Evolutionary conservation across 2,329 filamentous ascomycete genomes (phyloP).

Genomic region (Ceratocystiopsis brevicomis): DNA sequence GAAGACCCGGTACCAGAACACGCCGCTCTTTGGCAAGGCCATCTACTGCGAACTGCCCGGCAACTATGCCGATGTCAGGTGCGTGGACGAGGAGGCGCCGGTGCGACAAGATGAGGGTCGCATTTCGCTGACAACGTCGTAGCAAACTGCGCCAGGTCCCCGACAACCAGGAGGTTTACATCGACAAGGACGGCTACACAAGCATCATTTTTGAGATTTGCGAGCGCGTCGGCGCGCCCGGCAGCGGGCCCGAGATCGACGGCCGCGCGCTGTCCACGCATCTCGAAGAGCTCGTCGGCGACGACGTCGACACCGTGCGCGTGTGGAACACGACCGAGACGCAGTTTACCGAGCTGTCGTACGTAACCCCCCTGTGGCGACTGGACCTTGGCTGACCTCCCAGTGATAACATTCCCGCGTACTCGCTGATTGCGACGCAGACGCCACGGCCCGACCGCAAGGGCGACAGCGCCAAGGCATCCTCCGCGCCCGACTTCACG

Average conservation of each 20-base stretch:
- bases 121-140: neutral
- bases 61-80: constrained; percentile 58
- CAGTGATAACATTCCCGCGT: constrained; percentile 37
- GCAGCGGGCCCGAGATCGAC: constrained; percentile 39
- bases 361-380: neutral
- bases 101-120: neutral
- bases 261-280: constrained; percentile 52
- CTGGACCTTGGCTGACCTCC: neutral
- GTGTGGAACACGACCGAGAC: constrained; percentile 48
- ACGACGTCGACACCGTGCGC: constrained; percentile 42
- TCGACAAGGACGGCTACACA: constrained; percentile 66
- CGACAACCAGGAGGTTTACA: constrained; percentile 82
- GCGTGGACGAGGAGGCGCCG: constrained; percentile 9
- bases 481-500: constrained; percentile 41
- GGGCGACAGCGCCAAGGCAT: constrained; percentile 4
- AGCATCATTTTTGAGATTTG: constrained; percentile 83
- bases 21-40: constrained; percentile 53
- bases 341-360: constrained; percentile 27
- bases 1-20: constrained; percentile 29
- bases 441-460: constrained; percentile 21
- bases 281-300: constrained; percentile 48
- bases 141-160: constrained; percentile 59
- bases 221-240: constrained; percentile 48
- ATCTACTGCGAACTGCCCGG: constrained; percentile 48
- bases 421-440: constrained; percentile 52